Evolutionary conservation across 2,329 filamentous ascomycete species (phyloP).

Genomic region (Alternaria conjuncta): DNA sequence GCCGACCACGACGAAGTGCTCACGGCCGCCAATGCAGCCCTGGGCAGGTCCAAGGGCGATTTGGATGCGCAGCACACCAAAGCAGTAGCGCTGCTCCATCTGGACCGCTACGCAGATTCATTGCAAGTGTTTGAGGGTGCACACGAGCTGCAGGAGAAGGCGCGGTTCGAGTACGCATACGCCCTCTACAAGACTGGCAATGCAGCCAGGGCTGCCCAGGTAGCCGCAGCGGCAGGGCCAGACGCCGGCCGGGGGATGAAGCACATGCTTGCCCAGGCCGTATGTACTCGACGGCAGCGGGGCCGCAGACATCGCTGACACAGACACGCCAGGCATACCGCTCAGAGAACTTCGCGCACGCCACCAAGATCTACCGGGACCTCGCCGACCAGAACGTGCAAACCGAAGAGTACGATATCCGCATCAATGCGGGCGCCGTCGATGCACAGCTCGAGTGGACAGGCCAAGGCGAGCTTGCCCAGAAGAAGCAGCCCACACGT

Average conservation of each 20-base stretch:
- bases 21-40: slow-evolving; percentile 63
- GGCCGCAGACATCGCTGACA: slow-evolving; percentile 18
- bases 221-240: slow-evolving; percentile 51
- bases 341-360: slow-evolving; percentile 73
- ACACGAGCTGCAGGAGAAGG: slow-evolving; percentile 65
- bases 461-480: slow-evolving; percentile 59
- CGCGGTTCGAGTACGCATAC: slow-evolving; percentile 75
- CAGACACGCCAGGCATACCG: slow-evolving; percentile 66
- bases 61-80: slow-evolving; percentile 70
- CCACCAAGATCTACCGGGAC: slow-evolving; percentile 67
- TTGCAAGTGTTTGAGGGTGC: slow-evolving; percentile 70
- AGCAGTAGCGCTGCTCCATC: slow-evolving; percentile 76
- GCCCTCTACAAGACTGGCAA: slow-evolving; percentile 82
- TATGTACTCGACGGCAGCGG: slow-evolving; percentile 40
- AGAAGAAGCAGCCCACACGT: slow-evolving; percentile 62
- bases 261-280: slow-evolving; percentile 68
- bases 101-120: slow-evolving; percentile 82
- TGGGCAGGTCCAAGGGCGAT: slow-evolving; percentile 66
- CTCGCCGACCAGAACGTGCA: slow-evolving; percentile 59
- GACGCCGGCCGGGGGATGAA: slow-evolving; percentile 57
- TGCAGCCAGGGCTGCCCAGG: slow-evolving; percentile 67
- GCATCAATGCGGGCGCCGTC: slow-evolving; percentile 76
- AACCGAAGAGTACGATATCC: slow-evolving; percentile 75
- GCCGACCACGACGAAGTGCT: slow-evolving; percentile 78
- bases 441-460: slow-evolving; percentile 77